A percentile compares a stretch with the other conserved stretches of the same genome.
phyloP scores from a whole-genome alignment of 1,284 basidiomycete species.

The Pseudozyma tsukubaensis region DNA sequence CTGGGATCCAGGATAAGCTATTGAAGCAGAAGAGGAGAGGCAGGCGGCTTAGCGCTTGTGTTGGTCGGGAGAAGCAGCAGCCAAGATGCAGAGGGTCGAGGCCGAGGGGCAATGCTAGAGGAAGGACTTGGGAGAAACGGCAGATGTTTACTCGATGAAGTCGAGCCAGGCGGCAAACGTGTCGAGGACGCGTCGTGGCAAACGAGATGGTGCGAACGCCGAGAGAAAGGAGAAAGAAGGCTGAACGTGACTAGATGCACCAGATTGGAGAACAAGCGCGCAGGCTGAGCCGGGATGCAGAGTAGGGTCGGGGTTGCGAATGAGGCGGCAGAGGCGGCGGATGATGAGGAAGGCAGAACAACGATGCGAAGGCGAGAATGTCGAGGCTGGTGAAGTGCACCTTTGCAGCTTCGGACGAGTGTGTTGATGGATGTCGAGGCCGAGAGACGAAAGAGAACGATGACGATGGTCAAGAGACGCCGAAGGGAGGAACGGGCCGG shows the following conservation, averaged over 20 bases:
- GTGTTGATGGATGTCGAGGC: not conserved
- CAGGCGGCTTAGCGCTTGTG: conserved; percentile 25
- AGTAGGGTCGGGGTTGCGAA: conserved; percentile 22
- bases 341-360: conserved; percentile 2
- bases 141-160: conserved; percentile 29
- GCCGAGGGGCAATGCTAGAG: conserved; percentile 4
- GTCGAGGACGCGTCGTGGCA: conserved; percentile 25
- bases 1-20: conserved; percentile 26
- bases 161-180: conserved; percentile 8
- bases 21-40: conserved; percentile 12
- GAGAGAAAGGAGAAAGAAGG: conserved; percentile 18
- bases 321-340: conserved; percentile 9
- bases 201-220: conserved; percentile 1
- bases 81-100: conserved; percentile 11
- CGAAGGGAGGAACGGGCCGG: conserved; percentile 1
- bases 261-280: not conserved
- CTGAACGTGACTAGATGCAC: conserved; percentile 10
- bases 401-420: not conserved
- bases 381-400: conserved; percentile 2
- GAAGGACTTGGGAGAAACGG: not conserved
- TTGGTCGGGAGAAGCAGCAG: conserved; percentile 11
- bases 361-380: not conserved
- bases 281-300: conserved; percentile 19
- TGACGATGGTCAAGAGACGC: not conserved
- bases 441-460: not conserved